Conservation (phyloP, 108 stramenopile species). For the Skeletonema menzelii region DNA sequence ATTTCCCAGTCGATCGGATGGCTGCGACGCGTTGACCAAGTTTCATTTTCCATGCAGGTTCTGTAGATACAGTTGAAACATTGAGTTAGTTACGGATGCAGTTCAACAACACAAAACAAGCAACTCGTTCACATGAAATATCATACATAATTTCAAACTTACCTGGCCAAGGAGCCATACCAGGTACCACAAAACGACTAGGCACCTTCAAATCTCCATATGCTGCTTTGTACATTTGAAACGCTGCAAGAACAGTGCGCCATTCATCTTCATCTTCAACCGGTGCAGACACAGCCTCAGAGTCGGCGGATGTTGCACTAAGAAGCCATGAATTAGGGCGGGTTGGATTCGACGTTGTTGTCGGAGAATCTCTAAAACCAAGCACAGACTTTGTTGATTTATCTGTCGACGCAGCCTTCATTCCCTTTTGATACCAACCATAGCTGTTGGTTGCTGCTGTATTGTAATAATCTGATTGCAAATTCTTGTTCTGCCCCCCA, state of each 20-base stretch:
- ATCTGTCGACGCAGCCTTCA: background rate
- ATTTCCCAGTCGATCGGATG: constrained; percentile 83
- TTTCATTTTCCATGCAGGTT: constrained; percentile 72
- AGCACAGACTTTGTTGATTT: constrained; percentile 3
- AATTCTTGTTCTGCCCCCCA: background rate
- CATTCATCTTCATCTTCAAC: constrained; percentile 74
- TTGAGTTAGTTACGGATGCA: background rate
- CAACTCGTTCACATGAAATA: constrained; percentile 1
- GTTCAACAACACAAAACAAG: background rate
- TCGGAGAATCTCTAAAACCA: constrained; percentile 10
- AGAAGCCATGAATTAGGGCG: background rate
- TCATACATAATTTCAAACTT: constrained; percentile 24
- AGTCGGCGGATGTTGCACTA: constrained; percentile 12
- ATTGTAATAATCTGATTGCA: constrained; percentile 1
- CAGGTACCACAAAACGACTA: constrained; percentile 78
- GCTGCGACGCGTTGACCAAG: constrained; percentile 76
- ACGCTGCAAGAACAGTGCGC: constrained; percentile 72
- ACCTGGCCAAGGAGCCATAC: constrained; percentile 85
- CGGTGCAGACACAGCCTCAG: background rate
- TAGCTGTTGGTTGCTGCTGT: constrained; percentile 1
- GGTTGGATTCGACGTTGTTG: background rate
- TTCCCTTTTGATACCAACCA: background rate
- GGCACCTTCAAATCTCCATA: constrained; percentile 90
- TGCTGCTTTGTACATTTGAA: constrained; percentile 86
- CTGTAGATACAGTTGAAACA: constrained; percentile 11